Evolutionary conservation across 2,329 filamentous ascomycete genomes (phyloP).

Genomic region (Fusarium bulbicola): DNA sequence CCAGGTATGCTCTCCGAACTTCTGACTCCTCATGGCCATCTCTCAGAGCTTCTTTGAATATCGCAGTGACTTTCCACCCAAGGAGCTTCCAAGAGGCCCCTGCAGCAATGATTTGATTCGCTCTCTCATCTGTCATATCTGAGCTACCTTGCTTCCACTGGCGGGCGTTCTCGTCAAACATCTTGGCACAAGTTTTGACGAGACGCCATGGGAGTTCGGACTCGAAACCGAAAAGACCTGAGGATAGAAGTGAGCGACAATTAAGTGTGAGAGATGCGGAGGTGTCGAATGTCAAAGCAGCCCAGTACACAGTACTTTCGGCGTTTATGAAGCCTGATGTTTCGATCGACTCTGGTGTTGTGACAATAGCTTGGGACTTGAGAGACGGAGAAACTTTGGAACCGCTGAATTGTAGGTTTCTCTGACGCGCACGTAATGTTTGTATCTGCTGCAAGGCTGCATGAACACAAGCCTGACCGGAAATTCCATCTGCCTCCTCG

Average conservation of each 20-base stretch:
- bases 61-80: slow-evolving; percentile 45
- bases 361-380: slow-evolving; percentile 29
- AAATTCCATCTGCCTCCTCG: slow-evolving; percentile 52
- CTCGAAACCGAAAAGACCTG: slow-evolving; percentile 48
- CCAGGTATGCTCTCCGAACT: slow-evolving; percentile 39
- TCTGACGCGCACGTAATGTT: slow-evolving; percentile 49
- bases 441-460: slow-evolving; percentile 54
- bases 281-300: slow-evolving; percentile 53
- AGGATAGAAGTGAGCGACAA: slow-evolving; percentile 50
- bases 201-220: slow-evolving; percentile 44
- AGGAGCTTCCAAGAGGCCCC: slow-evolving; percentile 45
- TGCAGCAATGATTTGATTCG: slow-evolving; percentile 44
- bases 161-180: slow-evolving; percentile 43
- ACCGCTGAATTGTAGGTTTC: slow-evolving; percentile 52
- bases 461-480: slow-evolving; percentile 52
- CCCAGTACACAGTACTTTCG: slow-evolving; percentile 54
- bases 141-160: slow-evolving; percentile 39
- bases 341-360: slow-evolving; percentile 41
- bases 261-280: slow-evolving; percentile 54
- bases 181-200: slow-evolving; percentile 41
- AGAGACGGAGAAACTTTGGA: slow-evolving; percentile 48
- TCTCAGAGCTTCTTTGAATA: slow-evolving; percentile 46
- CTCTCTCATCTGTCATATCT: slow-evolving; percentile 45
- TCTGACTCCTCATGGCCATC: slow-evolving; percentile 46
- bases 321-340: slow-evolving; percentile 48